A percentile compares a stretch with the other conserved stretches of the same genome.
phyloP scores from a whole-genome alignment of 1,284 basidiomycete species.

The Dichomitus squalens region DNA sequence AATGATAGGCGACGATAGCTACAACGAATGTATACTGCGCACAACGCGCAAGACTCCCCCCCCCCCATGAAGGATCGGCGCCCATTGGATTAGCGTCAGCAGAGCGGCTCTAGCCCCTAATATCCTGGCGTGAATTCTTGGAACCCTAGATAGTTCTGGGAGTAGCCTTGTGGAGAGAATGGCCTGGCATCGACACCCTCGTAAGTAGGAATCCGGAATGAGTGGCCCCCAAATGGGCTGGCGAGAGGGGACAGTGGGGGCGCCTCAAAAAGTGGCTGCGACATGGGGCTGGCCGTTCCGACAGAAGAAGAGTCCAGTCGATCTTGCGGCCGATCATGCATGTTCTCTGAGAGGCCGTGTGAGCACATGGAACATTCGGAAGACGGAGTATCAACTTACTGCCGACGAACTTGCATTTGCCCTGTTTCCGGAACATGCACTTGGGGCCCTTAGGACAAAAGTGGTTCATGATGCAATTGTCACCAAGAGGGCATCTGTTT shows the following conservation, averaged over 20 bases:
- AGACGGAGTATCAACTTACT: slow-evolving; percentile 28
- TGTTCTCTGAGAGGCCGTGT: slow-evolving; percentile 15
- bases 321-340: slow-evolving; percentile 19
- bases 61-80: not conserved
- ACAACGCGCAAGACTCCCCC: not conserved
- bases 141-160: slow-evolving; percentile 21
- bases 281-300: slow-evolving; percentile 8
- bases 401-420: slow-evolving; percentile 39
- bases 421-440: slow-evolving; percentile 35
- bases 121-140: slow-evolving; percentile 11
- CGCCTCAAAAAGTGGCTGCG: slow-evolving; percentile 5
- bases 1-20: too few species aligned
- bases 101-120: not conserved
- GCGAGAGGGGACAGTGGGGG: slow-evolving; percentile 19
- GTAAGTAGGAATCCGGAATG: slow-evolving; percentile 21
- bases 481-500: slow-evolving; percentile 34
- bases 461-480: slow-evolving; percentile 38
- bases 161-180: slow-evolving; percentile 18
- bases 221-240: slow-evolving; percentile 12
- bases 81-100: not conserved
- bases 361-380: not conserved
- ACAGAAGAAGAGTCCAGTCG: slow-evolving; percentile 1
- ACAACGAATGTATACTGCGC: too few species aligned
- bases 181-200: slow-evolving; percentile 22
- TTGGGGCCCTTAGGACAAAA: slow-evolving; percentile 36